Base-by-base conservation (phyloP, 495 filamentous ascomycete species). In the Platismatia glauca region DNA sequence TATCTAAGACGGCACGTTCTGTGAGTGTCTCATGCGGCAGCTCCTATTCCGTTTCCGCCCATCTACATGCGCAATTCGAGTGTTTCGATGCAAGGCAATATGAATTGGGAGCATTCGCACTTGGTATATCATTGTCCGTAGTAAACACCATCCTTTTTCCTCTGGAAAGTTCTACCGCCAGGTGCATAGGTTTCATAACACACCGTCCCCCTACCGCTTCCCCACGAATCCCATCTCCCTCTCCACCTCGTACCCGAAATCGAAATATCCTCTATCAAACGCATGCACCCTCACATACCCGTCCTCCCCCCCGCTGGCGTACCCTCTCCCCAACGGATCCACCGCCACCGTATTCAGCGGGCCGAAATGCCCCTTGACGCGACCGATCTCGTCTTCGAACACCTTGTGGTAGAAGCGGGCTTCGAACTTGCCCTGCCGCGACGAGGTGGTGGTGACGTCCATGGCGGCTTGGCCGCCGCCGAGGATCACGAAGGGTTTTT, bases 221-320 rank as follows among this genome's bases (percentile, higher is more conserved):
- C 65, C 62, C 22, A 60, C 65, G 18, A 60, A 34, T 22, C 65
- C 55, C 68, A 79, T 77, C 75, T 82, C 80, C 65, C 91, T 81
- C 85, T 99, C 94, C 57, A 97, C 94, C 81, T 99, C 95, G 74
- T 95, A 99, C 81, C 86, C 85, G 78, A 99, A 99, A 73, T 97
- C 94, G 75, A 94, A 99, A 79, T 97, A 99, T 44, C 86, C 79
- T 82, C 94, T 92, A 77, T 99, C 94, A 77, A 99, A 99, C 74
- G 95, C 90, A 77, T 99, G 94, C 53, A 97, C 89, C 69, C 94
- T 87, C 48, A 99, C 94, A 77, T 99, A 99, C 68, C 94, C 94
- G 78, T 99, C 94, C 79, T 99, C 94, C 71, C 91, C 93, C 62
- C 94, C 94, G 65, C 85, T 90, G 71, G 89, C 90, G 72, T 99